phyloP scores from a whole-genome alignment of 305 asterid genomes.

The Fraxinus ornus region DNA sequence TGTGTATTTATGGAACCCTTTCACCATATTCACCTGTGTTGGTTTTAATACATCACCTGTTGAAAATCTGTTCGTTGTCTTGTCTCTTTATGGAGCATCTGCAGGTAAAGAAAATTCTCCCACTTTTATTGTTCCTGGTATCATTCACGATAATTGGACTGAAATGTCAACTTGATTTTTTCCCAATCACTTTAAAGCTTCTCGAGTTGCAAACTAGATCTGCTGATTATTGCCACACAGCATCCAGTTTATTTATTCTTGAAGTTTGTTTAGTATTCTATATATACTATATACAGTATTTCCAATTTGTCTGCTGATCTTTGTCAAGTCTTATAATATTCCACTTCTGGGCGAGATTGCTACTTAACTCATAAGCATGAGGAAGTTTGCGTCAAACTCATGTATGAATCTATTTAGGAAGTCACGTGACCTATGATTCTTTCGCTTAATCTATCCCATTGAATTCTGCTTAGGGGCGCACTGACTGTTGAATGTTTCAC shows the following conservation, averaged over 20 bases:
- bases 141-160: constrained; percentile 17
- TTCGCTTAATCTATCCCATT: not conserved
- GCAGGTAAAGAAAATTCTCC: constrained; percentile 49
- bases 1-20: constrained; percentile 92
- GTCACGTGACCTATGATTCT: not conserved
- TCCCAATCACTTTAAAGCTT: constrained; percentile 11
- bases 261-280: not conserved
- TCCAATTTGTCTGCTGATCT: not conserved
- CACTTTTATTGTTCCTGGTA: constrained; percentile 14
- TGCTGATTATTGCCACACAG: not conserved
- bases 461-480: not conserved
- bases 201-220: constrained; percentile 15
- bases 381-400: not conserved
- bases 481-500: not conserved
- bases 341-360: not conserved
- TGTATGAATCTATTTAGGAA: not conserved
- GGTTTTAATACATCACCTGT: constrained; percentile 85
- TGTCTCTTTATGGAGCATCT: constrained; percentile 85
- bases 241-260: not conserved
- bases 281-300: not conserved
- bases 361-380: not conserved
- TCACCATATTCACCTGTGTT: constrained; percentile 75
- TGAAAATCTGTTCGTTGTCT: constrained; percentile 68
- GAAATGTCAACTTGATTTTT: not conserved
- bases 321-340: not conserved